Evolutionary conservation across 495 filamentous ascomycete species (phyloP).

Genomic region (Gamarada debralockiae): DNA sequence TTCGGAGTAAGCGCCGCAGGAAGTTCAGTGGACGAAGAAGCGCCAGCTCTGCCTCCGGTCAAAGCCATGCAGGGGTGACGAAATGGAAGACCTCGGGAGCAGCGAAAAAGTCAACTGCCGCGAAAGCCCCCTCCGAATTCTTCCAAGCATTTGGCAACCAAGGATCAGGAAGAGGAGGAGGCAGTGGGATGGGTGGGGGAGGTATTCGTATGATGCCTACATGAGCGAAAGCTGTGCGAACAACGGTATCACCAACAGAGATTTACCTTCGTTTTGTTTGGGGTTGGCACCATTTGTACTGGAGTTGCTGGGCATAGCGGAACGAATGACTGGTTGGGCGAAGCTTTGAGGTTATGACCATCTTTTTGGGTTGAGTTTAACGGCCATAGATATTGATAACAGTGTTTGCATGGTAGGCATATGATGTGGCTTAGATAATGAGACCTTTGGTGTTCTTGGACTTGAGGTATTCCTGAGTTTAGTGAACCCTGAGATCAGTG

Average conservation of each 20-base stretch:
- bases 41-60: not conserved
- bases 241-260: not conserved
- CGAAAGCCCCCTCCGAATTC: not conserved
- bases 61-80: not conserved
- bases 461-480: too few species aligned
- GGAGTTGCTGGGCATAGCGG: not conserved
- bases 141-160: not conserved
- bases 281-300: not conserved
- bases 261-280: not conserved
- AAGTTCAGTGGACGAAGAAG: not conserved
- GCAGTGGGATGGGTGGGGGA: not conserved
- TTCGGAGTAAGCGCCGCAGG: not conserved
- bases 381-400: not conserved
- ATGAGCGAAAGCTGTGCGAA: not conserved
- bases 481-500: too few species aligned
- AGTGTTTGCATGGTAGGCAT: not conserved
- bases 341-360: not conserved
- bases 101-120: not conserved
- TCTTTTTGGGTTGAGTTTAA: not conserved
- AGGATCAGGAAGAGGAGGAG: not conserved
- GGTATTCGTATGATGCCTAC: conserved; percentile 3
- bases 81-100: not conserved
- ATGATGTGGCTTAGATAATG: not conserved
- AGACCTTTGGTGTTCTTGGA: not conserved
- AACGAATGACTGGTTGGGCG: not conserved